A percentile compares a stretch with the other conserved stretches of the same genome.
Conservation (phyloP, 1,139 yeast genomes). For the Yamadazyma sp. region DNA sequence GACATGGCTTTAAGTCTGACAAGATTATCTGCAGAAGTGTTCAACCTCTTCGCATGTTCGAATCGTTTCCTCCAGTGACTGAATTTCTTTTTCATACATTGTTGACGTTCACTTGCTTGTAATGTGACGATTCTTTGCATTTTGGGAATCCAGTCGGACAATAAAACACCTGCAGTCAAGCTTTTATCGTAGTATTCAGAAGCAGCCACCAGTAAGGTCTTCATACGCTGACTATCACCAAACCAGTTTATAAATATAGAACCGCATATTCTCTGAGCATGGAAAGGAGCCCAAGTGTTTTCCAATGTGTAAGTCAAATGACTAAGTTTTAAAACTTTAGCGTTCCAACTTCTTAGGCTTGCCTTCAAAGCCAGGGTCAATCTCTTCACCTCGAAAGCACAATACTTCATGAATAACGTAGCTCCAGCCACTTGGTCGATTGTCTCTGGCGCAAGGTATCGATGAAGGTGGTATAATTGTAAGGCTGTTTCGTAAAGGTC, state of each 20-base stretch:
- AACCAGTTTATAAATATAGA: constrained; percentile 12
- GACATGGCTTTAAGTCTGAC: not conserved
- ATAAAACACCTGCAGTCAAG: constrained; percentile 9
- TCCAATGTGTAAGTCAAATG: constrained; percentile 11
- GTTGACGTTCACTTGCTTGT: not conserved
- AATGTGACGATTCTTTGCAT: too few species aligned
- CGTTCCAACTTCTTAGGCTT: constrained; percentile 21
- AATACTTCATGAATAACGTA: constrained; percentile 31
- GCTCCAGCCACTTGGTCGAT: constrained; percentile 5
- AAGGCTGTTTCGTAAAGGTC: constrained; percentile 24
- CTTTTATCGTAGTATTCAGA: constrained; percentile 12
- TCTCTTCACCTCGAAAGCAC: constrained; percentile 18
- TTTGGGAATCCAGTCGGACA: constrained; percentile 13
- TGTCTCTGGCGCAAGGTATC: constrained; percentile 12
- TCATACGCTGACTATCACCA: not conserved
- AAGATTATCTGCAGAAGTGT: not conserved
- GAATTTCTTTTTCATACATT: not conserved
- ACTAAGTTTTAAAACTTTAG: constrained; percentile 8
- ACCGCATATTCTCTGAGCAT: not conserved
- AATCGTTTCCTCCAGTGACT: constrained; percentile 8
- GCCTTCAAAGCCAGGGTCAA: not conserved
- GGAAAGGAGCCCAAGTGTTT: constrained; percentile 10
- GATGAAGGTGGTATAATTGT: constrained; percentile 24
- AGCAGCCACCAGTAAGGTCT: constrained; percentile 11
- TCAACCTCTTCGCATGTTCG: not conserved